phyloP scores from a whole-genome alignment of 2,329 filamentous ascomycete genomes.

The Ceratocystis smalleyi region DNA sequence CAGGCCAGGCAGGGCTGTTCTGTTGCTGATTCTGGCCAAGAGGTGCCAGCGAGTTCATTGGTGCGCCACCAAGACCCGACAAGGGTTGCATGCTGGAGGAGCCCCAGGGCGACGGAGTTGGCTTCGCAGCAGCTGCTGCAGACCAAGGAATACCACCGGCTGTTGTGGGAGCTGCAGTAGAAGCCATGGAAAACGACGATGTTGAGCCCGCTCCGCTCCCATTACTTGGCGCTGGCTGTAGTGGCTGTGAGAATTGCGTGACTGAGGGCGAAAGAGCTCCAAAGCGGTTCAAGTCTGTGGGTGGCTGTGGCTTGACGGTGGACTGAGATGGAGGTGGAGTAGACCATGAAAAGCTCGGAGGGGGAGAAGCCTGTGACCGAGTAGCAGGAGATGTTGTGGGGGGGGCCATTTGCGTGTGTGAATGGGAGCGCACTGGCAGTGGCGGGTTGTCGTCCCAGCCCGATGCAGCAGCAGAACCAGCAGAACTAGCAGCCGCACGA shows the following conservation, averaged over 20 bases:
- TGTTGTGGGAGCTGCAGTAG: slow-evolving; percentile 23
- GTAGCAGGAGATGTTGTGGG: not conserved
- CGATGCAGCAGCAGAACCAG: slow-evolving; percentile 26
- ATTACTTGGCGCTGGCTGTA: slow-evolving; percentile 23
- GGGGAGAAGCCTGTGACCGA: slow-evolving; percentile 22
- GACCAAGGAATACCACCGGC: not conserved
- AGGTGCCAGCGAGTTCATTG: slow-evolving; percentile 34
- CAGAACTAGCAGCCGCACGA: slow-evolving; percentile 22
- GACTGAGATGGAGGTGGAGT: slow-evolving; percentile 34
- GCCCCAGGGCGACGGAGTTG: not conserved
- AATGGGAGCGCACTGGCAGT: not conserved
- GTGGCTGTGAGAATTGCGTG: slow-evolving; percentile 48
- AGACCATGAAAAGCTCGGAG: slow-evolving; percentile 48
- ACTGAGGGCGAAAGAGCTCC: slow-evolving; percentile 40
- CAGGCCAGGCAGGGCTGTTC: slow-evolving; percentile 20
- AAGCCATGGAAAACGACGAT: slow-evolving; percentile 32
- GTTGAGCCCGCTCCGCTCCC: slow-evolving; percentile 18
- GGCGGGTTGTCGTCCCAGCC: slow-evolving; percentile 35
- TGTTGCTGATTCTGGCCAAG: slow-evolving; percentile 28
- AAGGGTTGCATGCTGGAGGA: not conserved
- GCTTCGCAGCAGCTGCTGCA: not conserved
- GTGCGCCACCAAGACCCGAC: slow-evolving; percentile 23
- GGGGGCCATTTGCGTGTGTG: slow-evolving; percentile 21
- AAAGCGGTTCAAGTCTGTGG: slow-evolving; percentile 42
- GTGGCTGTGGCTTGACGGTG: slow-evolving; percentile 17